Conservation (phyloP, 371 early-diverging fungal genomes). For the Capillidium rhysosporum region DNA sequence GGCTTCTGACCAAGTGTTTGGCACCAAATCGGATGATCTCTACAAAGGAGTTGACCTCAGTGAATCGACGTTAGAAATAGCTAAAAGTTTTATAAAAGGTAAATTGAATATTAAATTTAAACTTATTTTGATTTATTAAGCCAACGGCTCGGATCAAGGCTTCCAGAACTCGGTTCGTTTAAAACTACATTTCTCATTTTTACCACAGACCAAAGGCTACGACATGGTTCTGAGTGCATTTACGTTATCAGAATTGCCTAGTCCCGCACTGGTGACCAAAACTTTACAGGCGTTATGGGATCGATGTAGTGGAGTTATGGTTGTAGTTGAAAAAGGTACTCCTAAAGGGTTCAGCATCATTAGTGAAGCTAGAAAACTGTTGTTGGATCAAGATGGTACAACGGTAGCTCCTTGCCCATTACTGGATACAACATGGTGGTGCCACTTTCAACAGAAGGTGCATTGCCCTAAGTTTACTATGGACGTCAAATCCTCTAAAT, state of each 20-base stretch:
- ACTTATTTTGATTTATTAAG: neutral
- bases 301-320: conserved; percentile 51
- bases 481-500: conserved; percentile 45
- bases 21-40: conserved; percentile 12
- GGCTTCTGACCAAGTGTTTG: conserved; percentile 44
- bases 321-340: conserved; percentile 73
- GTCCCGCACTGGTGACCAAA: conserved; percentile 32
- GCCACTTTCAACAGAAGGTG: conserved; percentile 66
- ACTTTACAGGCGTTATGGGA: conserved; percentile 57
- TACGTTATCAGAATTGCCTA: conserved; percentile 47
- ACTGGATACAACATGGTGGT: conserved; percentile 36
- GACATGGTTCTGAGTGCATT: conserved; percentile 63
- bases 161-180: conserved; percentile 23
- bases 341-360: conserved; percentile 52
- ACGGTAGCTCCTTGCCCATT: conserved; percentile 33
- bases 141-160: neutral
- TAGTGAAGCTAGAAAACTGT: conserved; percentile 45
- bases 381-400: conserved; percentile 14
- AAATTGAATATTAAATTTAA: neutral
- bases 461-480: conserved; percentile 52
- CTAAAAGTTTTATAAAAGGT: conserved; percentile 19
- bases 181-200: conserved; percentile 41
- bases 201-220: conserved; percentile 18
- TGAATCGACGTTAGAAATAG: conserved; percentile 53
- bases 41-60: conserved; percentile 57